Percentiles rank a stretch among this genome's conserved stretches.
Evolutionary conservation across 257 asterid species (phyloP).

Genomic region (Capsicum baccatum): DNA sequence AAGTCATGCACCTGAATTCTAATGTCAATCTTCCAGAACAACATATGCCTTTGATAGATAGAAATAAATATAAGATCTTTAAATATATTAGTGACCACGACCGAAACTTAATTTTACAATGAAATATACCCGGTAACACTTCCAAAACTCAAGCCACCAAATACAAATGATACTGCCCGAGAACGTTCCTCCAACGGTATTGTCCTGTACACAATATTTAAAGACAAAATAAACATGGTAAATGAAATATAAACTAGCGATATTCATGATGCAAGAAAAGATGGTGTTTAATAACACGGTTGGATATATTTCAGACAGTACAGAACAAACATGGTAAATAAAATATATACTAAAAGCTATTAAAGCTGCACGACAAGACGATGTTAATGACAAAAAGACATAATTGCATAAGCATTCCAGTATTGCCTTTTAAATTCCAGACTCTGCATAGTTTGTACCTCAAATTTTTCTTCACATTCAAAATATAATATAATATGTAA

Average conservation of each 20-base stretch:
- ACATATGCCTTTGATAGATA: neutral
- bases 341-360: neutral
- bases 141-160: conserved; percentile 97
- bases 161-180: conserved; percentile 96
- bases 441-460: neutral
- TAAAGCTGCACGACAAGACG: neutral
- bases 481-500: neutral
- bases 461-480: neutral
- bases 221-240: neutral
- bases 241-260: conserved; percentile 7
- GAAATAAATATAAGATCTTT: neutral
- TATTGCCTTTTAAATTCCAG: neutral
- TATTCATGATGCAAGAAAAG: neutral
- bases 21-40: neutral
- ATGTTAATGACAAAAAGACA: neutral
- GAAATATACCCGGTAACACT: conserved; percentile 84
- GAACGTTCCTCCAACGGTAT: conserved; percentile 94
- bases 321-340: neutral
- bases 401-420: too few species aligned
- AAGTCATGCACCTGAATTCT: neutral
- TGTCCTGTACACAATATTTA: conserved; percentile 55
- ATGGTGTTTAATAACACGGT: neutral
- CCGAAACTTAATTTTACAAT: conserved; percentile 3
- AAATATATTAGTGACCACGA: neutral
- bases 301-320: neutral